These are phyloP conservation scores for Salvia rosmarinus DNA, from an alignment of 257 asterid genomes.

Conservation along the genomic window DNA sequence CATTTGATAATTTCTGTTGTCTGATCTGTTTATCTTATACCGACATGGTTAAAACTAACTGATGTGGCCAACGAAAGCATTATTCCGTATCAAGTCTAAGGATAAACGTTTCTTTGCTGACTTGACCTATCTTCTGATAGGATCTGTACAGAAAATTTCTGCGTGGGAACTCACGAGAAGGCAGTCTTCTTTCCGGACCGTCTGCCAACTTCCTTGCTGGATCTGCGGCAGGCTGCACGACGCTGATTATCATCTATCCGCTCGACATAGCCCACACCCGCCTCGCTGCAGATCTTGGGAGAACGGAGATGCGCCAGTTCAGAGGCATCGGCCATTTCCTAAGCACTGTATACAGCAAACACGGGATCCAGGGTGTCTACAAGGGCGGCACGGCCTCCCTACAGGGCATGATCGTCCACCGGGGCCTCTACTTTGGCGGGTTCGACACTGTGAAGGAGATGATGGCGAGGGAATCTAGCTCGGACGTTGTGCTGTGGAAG, in stretches of 20 bases:
- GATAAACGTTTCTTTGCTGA: not conserved
- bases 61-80: not conserved
- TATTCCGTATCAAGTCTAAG: not conserved
- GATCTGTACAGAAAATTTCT: conserved; percentile 78
- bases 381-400: conserved; percentile 86
- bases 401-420: conserved; percentile 89
- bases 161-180: conserved; percentile 56
- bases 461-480: conserved; percentile 50
- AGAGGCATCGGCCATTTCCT: conserved; percentile 82
- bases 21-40: not conserved
- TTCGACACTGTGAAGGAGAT: conserved; percentile 81
- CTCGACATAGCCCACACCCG: conserved; percentile 97
- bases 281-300: conserved; percentile 93
- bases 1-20: not conserved
- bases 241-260: conserved; percentile 84
- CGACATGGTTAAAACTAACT: not conserved
- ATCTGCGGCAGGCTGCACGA: conserved; percentile 89
- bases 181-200: conserved; percentile 69
- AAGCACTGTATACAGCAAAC: conserved; percentile 54
- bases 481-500: conserved; percentile 78
- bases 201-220: conserved; percentile 78
- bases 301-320: conserved; percentile 76
- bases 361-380: conserved; percentile 85
- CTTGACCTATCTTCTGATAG: conserved; percentile 44
- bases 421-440: conserved; percentile 90